Base-by-base conservation (phyloP, 495 filamentous ascomycete genomes). In the Gamarada debralockiae region DNA sequence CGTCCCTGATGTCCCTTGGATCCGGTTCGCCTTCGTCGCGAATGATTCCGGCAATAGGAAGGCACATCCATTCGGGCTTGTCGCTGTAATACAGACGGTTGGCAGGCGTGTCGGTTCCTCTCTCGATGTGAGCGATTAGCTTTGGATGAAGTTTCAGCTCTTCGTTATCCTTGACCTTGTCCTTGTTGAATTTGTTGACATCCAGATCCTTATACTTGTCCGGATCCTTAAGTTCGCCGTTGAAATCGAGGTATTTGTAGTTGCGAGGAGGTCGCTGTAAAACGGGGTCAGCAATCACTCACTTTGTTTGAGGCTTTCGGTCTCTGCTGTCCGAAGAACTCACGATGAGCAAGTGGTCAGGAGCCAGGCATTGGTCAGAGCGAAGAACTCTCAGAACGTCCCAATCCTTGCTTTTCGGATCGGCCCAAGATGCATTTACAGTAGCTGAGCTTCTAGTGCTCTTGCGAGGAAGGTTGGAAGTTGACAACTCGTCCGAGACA, bases 21-120 rank as follows among this genome's bases (percentile, higher is more conserved):
- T n/a, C 25, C 13, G 14, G 10, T 29, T 48, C 21, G 23, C 29
- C 33, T 12, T 10, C 21, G 13, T 48, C 7, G 15, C 40, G 48
- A 48, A 62, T 29, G 53, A 59, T 21, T 50, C 71, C 70, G 22
- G 71, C 73, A 0, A 64, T 38, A 4, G 65, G 62, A 4, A 67
- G 25, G 47, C 50, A 46, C 13, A 49, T 27, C 5, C 47, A 18
- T 10, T 47, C 48, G 0, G 44, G 33, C 22, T 68, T 50, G 3
- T 52, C 43, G 22, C 25, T 4, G 23, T 61, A 70, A 53, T 67
- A 70, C 3, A 50, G 27, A 4, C 29, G 17, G 17, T 25, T 37
- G 5, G 20, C 12, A 12, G 22, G 10, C 14, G 40, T 51, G 13
- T 15, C 48, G 1, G 50, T 56, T 15, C 59, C 51, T 22, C 46